phyloP scores from a whole-genome alignment of 2,329 filamentous ascomycete genomes.

The Lachnum nothofagi region DNA sequence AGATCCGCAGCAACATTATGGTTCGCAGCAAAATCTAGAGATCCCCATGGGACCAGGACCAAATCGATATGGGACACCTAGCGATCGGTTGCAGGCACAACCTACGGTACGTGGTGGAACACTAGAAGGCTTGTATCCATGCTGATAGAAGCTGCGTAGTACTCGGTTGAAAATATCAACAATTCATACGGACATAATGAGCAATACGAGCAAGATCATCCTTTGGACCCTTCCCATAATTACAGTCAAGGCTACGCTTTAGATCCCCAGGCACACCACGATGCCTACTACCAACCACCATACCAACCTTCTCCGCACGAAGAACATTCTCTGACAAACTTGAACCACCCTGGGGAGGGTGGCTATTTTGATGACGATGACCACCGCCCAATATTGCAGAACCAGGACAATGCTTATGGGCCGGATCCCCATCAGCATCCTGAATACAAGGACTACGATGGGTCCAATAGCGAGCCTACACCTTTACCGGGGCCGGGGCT shows the following conservation, averaged over 20 bases:
- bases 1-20: conserved; percentile 47
- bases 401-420: conserved; percentile 44
- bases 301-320: conserved; percentile 57
- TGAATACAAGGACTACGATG: conserved; percentile 42
- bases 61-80: conserved; percentile 48
- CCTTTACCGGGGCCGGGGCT: conserved; percentile 56
- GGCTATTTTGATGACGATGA: conserved; percentile 54
- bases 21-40: conserved; percentile 51
- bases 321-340: conserved; percentile 28
- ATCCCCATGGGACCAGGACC: conserved; percentile 59
- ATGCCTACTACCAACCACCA: conserved; percentile 77
- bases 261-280: conserved; percentile 79
- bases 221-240: conserved; percentile 42
- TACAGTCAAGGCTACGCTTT: conserved; percentile 66
- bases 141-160: conserved; percentile 40
- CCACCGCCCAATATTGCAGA: conserved; percentile 68
- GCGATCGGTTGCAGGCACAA: conserved; percentile 75
- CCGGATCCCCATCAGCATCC: conserved; percentile 49
- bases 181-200: conserved; percentile 60
- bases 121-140: background rate
- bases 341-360: conserved; percentile 21
- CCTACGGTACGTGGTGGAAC: conserved; percentile 64
- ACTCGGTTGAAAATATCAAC: conserved; percentile 64
- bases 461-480: conserved; percentile 28
- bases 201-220: conserved; percentile 50